Percentiles rank a stretch among this genome's conserved stretches.
These are phyloP conservation scores for Podospora comata DNA, from an alignment of 495 filamentous ascomycete genomes.

Conservation along the genomic window DNA sequence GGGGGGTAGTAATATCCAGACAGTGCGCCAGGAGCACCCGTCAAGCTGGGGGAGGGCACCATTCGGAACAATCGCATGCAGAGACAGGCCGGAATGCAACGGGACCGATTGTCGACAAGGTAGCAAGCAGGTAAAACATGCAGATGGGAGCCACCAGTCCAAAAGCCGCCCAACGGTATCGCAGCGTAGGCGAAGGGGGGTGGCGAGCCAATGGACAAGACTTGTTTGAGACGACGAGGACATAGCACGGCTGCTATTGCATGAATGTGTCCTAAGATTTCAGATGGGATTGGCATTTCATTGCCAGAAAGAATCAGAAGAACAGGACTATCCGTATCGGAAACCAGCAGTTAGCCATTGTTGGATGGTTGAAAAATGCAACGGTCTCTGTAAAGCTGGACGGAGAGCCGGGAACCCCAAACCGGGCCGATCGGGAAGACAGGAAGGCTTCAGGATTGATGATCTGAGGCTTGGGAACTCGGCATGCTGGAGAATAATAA, in stretches of 20 bases:
- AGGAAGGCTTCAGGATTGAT: background rate
- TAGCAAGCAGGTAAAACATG: conserved; percentile 1
- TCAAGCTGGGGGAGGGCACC: conserved; percentile 3
- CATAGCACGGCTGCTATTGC: background rate
- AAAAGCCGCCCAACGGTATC: background rate
- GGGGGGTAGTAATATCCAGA: conserved; percentile 2
- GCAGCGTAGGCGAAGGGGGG: background rate
- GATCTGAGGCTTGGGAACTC: background rate
- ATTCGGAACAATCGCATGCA: conserved; percentile 11
- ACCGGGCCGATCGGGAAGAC: conserved; percentile 7
- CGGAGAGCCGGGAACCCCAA: conserved; percentile 5
- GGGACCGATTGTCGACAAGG: conserved; percentile 2
- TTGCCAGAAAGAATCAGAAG: background rate
- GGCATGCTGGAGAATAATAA: background rate
- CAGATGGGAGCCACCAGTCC: background rate
- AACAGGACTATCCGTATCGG: background rate
- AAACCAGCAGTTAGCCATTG: background rate
- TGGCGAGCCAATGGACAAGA: background rate
- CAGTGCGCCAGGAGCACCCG: background rate
- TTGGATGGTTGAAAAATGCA: background rate
- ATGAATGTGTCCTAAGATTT: background rate
- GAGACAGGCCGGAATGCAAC: conserved; percentile 5
- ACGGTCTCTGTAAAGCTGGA: background rate
- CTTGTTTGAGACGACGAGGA: background rate
- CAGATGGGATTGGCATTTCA: background rate